Percentiles rank a stretch among this genome's conserved stretches.
These are phyloP conservation scores for Cryomyces antarcticus DNA, from an alignment of 495 filamentous ascomycete species.

Conservation along the genomic window DNA sequence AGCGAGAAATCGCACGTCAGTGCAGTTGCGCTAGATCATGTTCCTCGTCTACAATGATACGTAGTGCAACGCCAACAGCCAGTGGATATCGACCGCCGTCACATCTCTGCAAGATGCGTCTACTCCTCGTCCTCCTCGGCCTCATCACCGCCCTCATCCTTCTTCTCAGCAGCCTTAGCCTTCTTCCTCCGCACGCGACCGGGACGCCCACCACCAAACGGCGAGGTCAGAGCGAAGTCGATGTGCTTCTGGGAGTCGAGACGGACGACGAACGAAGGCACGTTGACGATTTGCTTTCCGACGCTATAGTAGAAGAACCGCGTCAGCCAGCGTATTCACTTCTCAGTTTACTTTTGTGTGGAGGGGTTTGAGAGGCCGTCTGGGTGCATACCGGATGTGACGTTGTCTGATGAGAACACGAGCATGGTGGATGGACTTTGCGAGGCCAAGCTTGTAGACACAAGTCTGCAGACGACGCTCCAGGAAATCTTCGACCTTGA, in stretches of 20 bases:
- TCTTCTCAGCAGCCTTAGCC: constrained; percentile 82
- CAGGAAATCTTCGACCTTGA: constrained; percentile 96
- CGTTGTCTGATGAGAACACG: constrained; percentile 98
- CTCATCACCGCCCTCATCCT: constrained; percentile 62
- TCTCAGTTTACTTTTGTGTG: neutral
- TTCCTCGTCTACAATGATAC: no score
- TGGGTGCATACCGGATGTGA: constrained; percentile 64
- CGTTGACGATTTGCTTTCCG: constrained; percentile 99
- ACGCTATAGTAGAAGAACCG: constrained; percentile 29
- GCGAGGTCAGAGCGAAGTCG: constrained; percentile 92
- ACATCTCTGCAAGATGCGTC: no score
- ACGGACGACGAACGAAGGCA: constrained; percentile 95
- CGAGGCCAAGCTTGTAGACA: constrained; percentile 98
- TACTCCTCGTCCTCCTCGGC: constrained; percentile 56
- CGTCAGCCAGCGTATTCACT: neutral
- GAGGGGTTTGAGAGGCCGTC: neutral
- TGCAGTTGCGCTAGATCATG: no score
- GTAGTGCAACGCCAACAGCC: no score
- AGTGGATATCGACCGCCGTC: no score
- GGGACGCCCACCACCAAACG: constrained; percentile 90
- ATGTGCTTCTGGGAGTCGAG: constrained; percentile 99
- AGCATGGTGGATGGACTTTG: constrained; percentile 99
- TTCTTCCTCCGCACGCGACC: constrained; percentile 98
- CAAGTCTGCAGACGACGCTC: constrained; percentile 98
- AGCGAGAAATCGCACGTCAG: no score